Evolutionary conservation across 768 basidiomycete genomes (phyloP).

Genomic region (Rhizopogon sp.): DNA sequence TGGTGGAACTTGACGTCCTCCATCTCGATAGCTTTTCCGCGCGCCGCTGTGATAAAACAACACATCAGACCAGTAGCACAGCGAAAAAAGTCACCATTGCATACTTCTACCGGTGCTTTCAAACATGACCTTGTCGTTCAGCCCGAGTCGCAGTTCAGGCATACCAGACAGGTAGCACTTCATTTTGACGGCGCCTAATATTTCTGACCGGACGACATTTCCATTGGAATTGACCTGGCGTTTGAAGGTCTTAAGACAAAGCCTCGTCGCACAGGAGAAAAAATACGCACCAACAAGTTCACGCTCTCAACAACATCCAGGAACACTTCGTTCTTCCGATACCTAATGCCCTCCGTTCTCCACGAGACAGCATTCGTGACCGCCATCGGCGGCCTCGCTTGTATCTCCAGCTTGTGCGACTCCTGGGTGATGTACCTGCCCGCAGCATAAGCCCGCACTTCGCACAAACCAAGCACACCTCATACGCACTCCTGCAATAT

Average conservation of each 20-base stretch:
- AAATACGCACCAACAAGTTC: constrained; percentile 75
- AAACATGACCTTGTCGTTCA: constrained; percentile 99
- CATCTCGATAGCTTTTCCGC: constrained; percentile 99
- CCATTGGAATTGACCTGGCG: constrained; percentile 91
- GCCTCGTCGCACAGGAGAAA: background rate
- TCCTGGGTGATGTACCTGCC: constrained; percentile 95
- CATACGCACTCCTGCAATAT: constrained; percentile 81
- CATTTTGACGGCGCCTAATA: constrained; percentile 99
- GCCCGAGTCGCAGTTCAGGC: constrained; percentile 91
- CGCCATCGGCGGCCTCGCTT: constrained; percentile 89
- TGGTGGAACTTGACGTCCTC: constrained; percentile 99
- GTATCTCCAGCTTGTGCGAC: constrained; percentile 93
- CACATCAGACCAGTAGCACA: background rate
- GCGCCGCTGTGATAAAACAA: constrained; percentile 50
- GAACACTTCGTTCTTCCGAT: constrained; percentile 99
- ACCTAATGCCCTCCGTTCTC: constrained; percentile 95
- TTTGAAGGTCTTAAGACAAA: background rate
- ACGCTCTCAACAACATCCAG: constrained; percentile 97
- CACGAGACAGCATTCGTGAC: constrained; percentile 99
- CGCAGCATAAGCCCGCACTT: background rate
- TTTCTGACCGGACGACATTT: constrained; percentile 95
- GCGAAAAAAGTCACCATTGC: constrained; percentile 22
- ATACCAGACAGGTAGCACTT: constrained; percentile 99
- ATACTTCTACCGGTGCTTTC: constrained; percentile 92
- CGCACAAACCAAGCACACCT: background rate